Evolutionary conservation across 208 protist genomes (phyloP), one percentile per base, ranked within the genome.

Genomic region (Endotrypanum monterogeii): DNA sequence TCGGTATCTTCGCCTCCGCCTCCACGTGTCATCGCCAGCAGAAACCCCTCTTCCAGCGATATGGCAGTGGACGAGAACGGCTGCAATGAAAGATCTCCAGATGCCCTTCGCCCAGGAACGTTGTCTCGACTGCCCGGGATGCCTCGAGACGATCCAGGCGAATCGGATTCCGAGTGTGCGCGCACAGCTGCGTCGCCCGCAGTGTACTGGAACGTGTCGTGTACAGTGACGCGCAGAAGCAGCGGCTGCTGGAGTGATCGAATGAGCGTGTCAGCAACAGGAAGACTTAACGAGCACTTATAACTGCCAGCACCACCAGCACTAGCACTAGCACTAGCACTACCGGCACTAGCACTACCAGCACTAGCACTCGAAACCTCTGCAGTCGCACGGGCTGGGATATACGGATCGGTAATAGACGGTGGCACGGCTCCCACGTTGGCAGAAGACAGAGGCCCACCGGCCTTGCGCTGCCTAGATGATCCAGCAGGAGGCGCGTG

Each of bases 171-270:
- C 52, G 72, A 20, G 54, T 73, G 18, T 9, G 67, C 61, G 41
- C 65, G 56, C 65, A 74, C 6, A 32, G 55, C 63, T 25, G 67
- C 44, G 2, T 73, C 63, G 23, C 44, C 52, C 23, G 72, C 71
- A 18, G 69, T 0, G 35, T 62, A 76, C 37, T 52, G 65, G 55
- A 56, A 80, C 18, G 73, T 77, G 70, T 80, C 76, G 30, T 74
- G 69, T 28, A 77, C 70, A 3, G 44, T 5, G 25, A 78, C 76
- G 41, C 63, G 51, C 58, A 84, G 61, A 30, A 67, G 32, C 25
- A 76, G 54, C 37, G 78, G 71, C 54, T 70, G 51, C 78, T 82
- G 78, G 39, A 77, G 54, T 20, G 52, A 54, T n/a, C 32, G 51
- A 51, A 74, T 60, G 41, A 77, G 71, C 32, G 48, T 52, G 1